Evolutionary conservation across 805 yeast species (phyloP).

Genomic region (Pichia membranifaciens): DNA sequence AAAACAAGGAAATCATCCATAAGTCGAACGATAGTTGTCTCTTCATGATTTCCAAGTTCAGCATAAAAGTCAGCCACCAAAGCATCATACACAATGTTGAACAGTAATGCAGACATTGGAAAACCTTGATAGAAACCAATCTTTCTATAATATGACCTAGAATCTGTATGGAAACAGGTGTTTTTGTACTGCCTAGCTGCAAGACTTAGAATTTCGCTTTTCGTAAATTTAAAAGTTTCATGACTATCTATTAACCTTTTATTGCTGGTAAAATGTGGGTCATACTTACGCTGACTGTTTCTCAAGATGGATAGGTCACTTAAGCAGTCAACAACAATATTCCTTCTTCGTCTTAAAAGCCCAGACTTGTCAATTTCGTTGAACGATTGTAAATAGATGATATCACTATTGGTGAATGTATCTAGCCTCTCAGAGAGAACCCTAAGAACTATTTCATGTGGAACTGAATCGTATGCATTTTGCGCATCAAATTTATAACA

Average conservation of each 20-base stretch:
- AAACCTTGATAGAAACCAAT: conserved; percentile 84
- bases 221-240: conserved; percentile 28
- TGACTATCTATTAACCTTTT: conserved; percentile 12
- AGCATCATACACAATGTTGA: conserved; percentile 66
- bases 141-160: conserved; percentile 40
- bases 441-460: conserved; percentile 33
- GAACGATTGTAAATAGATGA: conserved; percentile 12
- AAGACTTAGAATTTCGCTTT: conserved; percentile 39
- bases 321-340: neutral
- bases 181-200: conserved; percentile 49
- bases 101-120: conserved; percentile 64
- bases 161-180: conserved; percentile 37
- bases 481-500: conserved; percentile 70
- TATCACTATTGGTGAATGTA: conserved; percentile 17
- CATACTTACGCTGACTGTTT: conserved; percentile 16
- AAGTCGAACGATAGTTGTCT: conserved; percentile 42
- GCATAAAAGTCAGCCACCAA: conserved; percentile 37
- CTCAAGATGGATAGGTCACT: neutral
- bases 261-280: neutral
- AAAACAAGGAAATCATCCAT: conserved; percentile 86
- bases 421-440: conserved; percentile 16
- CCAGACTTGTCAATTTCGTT: conserved; percentile 7
- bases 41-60: neutral
- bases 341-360: neutral
- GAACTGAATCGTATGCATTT: conserved; percentile 71